phyloP scores from a whole-genome alignment of 257 asterid genomes.

The Nemophila menziesii region DNA sequence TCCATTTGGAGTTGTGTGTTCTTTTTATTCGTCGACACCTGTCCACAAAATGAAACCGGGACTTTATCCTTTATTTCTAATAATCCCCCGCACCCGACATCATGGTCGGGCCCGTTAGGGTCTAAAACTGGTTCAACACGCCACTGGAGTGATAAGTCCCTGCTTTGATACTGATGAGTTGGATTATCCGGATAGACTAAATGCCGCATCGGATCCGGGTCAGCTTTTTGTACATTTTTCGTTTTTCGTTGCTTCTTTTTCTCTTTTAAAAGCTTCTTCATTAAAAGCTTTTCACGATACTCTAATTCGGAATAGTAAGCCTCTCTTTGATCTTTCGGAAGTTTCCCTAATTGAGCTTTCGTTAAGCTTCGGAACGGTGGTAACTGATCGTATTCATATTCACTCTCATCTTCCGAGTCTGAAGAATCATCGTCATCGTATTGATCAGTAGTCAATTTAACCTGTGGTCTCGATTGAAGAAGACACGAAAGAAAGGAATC shows the following conservation, averaged over 20 bases:
- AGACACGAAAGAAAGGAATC: conserved; percentile 80
- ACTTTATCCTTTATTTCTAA: conserved; percentile 59
- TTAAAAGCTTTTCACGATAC: conserved; percentile 74
- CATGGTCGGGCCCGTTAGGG: conserved; percentile 97
- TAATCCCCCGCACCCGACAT: conserved; percentile 88
- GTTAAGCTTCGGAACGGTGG: conserved; percentile 90
- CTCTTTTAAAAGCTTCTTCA: conserved; percentile 87
- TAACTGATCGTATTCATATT: conserved; percentile 64
- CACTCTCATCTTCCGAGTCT: conserved; percentile 70
- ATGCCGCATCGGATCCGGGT: conserved; percentile 89
- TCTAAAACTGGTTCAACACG: conserved; percentile 91
- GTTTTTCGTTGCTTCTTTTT: conserved; percentile 65
- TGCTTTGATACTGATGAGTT: conserved; percentile 80
- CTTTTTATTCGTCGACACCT: conserved; percentile 83
- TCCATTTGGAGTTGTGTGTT: conserved; percentile 88
- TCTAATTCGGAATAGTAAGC: conserved; percentile 83
- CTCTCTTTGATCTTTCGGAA: conserved; percentile 56
- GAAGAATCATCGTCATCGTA: conserved; percentile 55
- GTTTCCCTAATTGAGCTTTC: conserved; percentile 70
- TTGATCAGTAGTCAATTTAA: conserved; percentile 84
- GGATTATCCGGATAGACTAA: conserved; percentile 85
- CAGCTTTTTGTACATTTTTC: conserved; percentile 68
- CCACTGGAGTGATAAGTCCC: conserved; percentile 88
- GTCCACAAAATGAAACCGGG: conserved; percentile 79
- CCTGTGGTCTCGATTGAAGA: conserved; percentile 83